A percentile compares a stretch with the other conserved stretches of the same genome.
phyloP scores from a whole-genome alignment of 371 early-diverging fungal genomes.

The Mucor lusitanicus region DNA sequence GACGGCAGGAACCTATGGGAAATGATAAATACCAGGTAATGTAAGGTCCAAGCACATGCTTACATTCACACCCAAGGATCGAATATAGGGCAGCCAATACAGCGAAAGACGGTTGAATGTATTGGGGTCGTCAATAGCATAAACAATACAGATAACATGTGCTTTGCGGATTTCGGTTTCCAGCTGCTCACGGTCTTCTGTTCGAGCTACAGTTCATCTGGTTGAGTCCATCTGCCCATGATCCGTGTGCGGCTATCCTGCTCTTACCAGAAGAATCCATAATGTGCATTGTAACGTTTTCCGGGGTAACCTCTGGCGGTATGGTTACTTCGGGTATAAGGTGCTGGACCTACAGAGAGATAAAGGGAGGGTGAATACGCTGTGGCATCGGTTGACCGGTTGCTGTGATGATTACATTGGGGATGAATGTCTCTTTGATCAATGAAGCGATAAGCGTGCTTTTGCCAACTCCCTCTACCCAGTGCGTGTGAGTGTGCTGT shows the following conservation, averaged over 20 bases:
- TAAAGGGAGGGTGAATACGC: background rate
- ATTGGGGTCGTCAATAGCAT: conserved; percentile 82
- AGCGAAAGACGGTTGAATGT: conserved; percentile 83
- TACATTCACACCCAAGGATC: conserved; percentile 90
- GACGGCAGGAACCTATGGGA: conserved; percentile 83
- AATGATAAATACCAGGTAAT: background rate
- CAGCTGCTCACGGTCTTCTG: conserved; percentile 85
- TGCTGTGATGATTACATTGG: conserved; percentile 67
- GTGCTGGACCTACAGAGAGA: conserved; percentile 81
- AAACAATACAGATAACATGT: conserved; percentile 96
- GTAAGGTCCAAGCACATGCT: background rate
- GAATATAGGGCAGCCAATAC: conserved; percentile 92
- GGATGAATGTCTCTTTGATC: conserved; percentile 92
- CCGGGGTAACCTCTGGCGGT: conserved; percentile 96
- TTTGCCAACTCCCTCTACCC: conserved; percentile 92
- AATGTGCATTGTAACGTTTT: conserved; percentile 94
- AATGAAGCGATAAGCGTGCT: conserved; percentile 94
- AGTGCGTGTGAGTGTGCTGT: background rate
- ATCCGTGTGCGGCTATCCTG: background rate
- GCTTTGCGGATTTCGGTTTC: conserved; percentile 92
- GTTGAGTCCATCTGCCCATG: background rate
- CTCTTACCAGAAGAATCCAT: conserved; percentile 88
- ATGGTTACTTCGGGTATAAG: conserved; percentile 97
- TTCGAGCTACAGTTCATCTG: conserved; percentile 60
- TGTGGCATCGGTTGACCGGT: background rate